Evolutionary conservation across 106 monocot genomes (phyloP), one percentile per base, ranked within the genome.

Genomic region (Posidonia australis): DNA sequence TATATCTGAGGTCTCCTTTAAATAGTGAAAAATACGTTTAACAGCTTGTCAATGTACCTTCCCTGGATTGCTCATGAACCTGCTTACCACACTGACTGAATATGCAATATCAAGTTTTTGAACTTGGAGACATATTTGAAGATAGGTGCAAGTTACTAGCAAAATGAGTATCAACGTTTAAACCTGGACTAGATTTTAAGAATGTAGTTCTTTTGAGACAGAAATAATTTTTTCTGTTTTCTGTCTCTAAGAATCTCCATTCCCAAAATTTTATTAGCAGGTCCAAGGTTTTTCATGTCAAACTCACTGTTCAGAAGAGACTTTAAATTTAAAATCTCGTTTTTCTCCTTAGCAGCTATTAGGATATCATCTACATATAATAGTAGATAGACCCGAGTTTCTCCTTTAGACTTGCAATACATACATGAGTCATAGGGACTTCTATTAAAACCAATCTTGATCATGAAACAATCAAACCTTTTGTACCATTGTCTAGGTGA

Each of bases 211-310:
- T 51, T 16, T 72, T 63, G 25, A 16, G 28, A 53, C 1, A 63
- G 11, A 17, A 0, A 44, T 1, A 54, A 12, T 43, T 54, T 29
- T 17, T n/a, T 62, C 0, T 13, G 5, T 0, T 26, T 63, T 7
- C 3, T 44, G 28, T 63, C 28, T n/a, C 27, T 13, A 0, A n/a
- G 19, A 13, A 71, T 71, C 43, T 62, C n/a, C 62, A 71, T 62
- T 18, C 62, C 17, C 23, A 62, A n/a, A 0, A 63, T 71, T 11
- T 62, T 24, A 13, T 19, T 21, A 16, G 25, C 24, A 19, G 9
- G 18, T 27, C 41, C 71, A 0, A 71, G 13, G 49, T 71, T 23
- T 19, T 64, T 64, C 26, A 72, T 72, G 3, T 64, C 36, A 18
- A 72, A 72, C 3, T 25, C 25, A 13, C 0, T 27, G 0, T 5